phyloP scores from a whole-genome alignment of 2,329 filamentous ascomycete genomes.

The Colletotrichum lini region DNA sequence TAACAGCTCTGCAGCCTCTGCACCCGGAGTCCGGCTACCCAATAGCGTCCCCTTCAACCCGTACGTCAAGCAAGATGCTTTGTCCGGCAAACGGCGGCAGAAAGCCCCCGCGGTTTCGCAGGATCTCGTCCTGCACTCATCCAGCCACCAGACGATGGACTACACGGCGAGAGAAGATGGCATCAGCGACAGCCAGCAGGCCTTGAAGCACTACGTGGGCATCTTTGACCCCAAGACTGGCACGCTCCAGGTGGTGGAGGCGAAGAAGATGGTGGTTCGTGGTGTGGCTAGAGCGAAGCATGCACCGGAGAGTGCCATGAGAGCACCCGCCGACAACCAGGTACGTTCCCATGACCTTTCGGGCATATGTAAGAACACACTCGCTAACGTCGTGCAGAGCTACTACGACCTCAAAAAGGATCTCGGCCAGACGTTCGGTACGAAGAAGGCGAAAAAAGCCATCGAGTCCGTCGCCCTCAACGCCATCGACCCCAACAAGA shows the following conservation, averaged over 20 bases:
- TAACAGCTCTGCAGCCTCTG: conserved; percentile 43
- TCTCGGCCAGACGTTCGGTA: conserved; percentile 85
- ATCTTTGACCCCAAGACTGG: conserved; percentile 74
- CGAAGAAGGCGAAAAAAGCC: conserved; percentile 87
- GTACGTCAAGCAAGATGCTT: conserved; percentile 59
- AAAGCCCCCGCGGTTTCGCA: conserved; percentile 53
- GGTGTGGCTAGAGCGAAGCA: conserved; percentile 71
- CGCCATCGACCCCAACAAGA: conserved; percentile 69
- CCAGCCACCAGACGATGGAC: conserved; percentile 69
- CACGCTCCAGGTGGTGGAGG: conserved; percentile 72
- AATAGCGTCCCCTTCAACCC: conserved; percentile 60
- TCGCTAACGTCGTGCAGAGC: conserved; percentile 56
- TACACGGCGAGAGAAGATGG: conserved; percentile 71
- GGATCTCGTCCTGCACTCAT: conserved; percentile 72
- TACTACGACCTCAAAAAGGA: conserved; percentile 75
- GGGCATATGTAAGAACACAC: no score
- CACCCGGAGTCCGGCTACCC: conserved; percentile 55
- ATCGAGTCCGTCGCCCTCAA: conserved; percentile 79
- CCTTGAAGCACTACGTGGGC: conserved; percentile 75
- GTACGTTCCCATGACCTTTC: conserved; percentile 17
- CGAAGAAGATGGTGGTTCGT: conserved; percentile 75
- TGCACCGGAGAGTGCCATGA: conserved; percentile 63
- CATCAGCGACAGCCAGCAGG: conserved; percentile 45
- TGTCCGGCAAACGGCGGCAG: conserved; percentile 57
- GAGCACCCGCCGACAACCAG: conserved; percentile 44